Evolutionary conservation across 1,284 basidiomycete genomes (phyloP).

Genomic region (Tilletia caries): DNA sequence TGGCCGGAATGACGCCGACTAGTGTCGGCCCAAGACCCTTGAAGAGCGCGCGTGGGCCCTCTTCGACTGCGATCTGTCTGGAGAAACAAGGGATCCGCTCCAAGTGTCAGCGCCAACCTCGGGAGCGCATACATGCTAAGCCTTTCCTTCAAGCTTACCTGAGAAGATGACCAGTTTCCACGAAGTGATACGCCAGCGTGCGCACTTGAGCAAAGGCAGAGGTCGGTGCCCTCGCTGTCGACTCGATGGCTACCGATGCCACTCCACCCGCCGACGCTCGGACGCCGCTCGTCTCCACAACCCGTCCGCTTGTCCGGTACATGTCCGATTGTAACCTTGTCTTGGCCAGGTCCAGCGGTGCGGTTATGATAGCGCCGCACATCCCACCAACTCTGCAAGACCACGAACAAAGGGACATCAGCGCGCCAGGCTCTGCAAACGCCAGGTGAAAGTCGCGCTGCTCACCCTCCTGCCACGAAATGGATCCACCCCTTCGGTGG

Average conservation of each 20-base stretch:
- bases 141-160: conserved; percentile 30
- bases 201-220: conserved; percentile 50
- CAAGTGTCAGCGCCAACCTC: too few relatives aligned
- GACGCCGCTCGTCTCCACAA: conserved; percentile 14
- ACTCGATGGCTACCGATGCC: conserved; percentile 11
- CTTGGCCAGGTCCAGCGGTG: conserved; percentile 97
- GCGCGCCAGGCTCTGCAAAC: neutral
- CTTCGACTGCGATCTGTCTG: conserved; percentile 72
- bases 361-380: conserved; percentile 94
- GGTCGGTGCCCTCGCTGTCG: neutral
- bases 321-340: conserved; percentile 90
- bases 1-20: conserved; percentile 87
- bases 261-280: conserved; percentile 19
- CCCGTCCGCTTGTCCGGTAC: conserved; percentile 65
- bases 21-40: conserved; percentile 91
- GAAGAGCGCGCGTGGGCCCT: conserved; percentile 85
- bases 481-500: conserved; percentile 54
- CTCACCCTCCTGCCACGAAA: conserved; percentile 57
- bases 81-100: neutral
- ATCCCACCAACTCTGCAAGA: conserved; percentile 81
- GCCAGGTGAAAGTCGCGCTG: neutral
- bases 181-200: conserved; percentile 81
- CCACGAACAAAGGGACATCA: conserved; percentile 9
- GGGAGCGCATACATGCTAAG: neutral
- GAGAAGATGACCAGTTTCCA: conserved; percentile 86